Evolutionary conservation across 768 basidiomycete species (phyloP).

Genomic region (Suillus subluteus): DNA sequence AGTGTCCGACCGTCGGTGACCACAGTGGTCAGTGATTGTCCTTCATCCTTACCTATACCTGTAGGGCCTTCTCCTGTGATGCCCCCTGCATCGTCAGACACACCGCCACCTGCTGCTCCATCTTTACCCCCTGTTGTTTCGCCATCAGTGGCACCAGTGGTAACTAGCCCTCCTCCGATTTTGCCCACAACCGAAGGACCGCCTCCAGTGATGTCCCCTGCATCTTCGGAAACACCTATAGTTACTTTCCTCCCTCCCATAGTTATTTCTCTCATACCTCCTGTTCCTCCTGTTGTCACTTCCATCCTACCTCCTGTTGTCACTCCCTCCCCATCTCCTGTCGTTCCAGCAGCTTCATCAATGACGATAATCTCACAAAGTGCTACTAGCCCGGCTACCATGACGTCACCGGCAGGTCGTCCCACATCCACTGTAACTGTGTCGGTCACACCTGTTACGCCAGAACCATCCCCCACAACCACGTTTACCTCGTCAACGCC

Average conservation of each 20-base stretch:
- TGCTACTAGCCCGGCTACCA: background rate
- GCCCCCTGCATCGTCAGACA: background rate
- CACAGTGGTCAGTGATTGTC: background rate
- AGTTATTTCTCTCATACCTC: background rate
- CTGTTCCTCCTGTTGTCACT: background rate
- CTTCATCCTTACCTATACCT: background rate
- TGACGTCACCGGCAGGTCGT: too few species aligned
- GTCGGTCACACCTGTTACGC: background rate
- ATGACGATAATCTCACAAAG: background rate
- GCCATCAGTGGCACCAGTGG: background rate
- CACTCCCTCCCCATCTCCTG: background rate
- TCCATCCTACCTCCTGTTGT: background rate
- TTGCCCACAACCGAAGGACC: background rate
- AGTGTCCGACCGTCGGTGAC: background rate
- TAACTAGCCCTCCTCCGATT: background rate
- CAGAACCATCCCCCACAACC: constrained; percentile 8
- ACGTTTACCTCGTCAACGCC: background rate
- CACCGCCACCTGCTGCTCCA: background rate
- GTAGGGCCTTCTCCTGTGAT: background rate
- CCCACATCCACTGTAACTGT: too few species aligned
- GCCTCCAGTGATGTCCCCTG: background rate
- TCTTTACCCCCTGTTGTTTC: background rate
- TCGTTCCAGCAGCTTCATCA: background rate
- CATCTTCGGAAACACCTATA: background rate
- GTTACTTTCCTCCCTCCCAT: background rate